Evolutionary conservation across 345 rosid genomes (phyloP).

Genomic region (Triadica sebifera): DNA sequence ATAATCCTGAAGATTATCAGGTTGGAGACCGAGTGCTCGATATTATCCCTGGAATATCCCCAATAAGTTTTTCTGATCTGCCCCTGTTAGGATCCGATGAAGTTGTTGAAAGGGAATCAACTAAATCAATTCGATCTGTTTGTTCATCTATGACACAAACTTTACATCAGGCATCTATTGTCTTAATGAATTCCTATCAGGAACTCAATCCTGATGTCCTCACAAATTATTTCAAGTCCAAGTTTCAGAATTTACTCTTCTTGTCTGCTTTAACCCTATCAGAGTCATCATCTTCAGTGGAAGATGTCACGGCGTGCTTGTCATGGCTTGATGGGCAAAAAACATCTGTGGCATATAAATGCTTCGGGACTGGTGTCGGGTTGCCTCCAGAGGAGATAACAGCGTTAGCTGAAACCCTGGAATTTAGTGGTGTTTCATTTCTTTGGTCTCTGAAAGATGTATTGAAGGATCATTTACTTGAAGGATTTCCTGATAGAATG

Average conservation of each 20-base stretch:
- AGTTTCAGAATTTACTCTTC: not conserved
- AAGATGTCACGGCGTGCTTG: not conserved
- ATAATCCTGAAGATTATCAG: too few species aligned
- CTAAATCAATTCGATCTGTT: too few species aligned
- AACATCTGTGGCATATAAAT: not conserved
- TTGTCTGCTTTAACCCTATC: not conserved
- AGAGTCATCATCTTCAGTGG: not conserved
- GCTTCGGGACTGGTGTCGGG: not conserved
- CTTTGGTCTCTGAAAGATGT: constrained; percentile 26
- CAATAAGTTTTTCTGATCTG: too few species aligned
- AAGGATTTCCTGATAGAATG: constrained; percentile 6
- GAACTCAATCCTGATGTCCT: constrained; percentile 4
- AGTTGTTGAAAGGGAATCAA: too few species aligned
- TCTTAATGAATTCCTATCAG: not conserved
- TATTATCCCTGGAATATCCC: too few species aligned
- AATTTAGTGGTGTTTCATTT: constrained; percentile 5
- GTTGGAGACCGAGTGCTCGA: too few species aligned
- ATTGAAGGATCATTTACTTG: not conserved
- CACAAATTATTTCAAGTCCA: not conserved
- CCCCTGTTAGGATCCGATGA: too few species aligned
- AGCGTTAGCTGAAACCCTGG: not conserved
- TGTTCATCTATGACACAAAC: too few species aligned
- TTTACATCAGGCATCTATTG: not conserved
- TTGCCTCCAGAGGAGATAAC: not conserved
- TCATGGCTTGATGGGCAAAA: constrained; percentile 11